Conservation (phyloP, 2,329 filamentous ascomycete genomes). For the Pseudogymnoascus sp. region DNA sequence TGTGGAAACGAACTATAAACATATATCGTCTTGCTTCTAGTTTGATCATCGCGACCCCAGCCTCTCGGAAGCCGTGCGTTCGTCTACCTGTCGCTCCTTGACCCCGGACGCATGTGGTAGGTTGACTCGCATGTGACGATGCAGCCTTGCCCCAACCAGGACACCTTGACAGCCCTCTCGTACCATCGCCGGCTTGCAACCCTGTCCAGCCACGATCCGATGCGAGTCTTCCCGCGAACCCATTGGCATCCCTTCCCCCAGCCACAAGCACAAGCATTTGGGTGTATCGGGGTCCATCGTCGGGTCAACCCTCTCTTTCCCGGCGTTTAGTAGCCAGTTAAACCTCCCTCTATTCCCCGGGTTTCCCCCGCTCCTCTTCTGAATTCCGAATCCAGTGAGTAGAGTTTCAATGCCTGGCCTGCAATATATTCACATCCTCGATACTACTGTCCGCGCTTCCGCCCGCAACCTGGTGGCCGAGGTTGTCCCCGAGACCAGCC, state of each 20-base stretch:
- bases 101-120: background rate
- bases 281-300: background rate
- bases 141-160: constrained; percentile 1
- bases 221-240: background rate
- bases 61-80: background rate
- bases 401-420: constrained; percentile 23
- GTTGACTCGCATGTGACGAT: constrained; percentile 4
- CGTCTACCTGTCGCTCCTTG: background rate
- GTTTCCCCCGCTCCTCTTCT: background rate
- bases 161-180: background rate
- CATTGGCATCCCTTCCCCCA: background rate
- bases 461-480: constrained; percentile 9
- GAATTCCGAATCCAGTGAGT: background rate
- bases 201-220: background rate
- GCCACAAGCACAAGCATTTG: background rate
- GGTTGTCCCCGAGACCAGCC: constrained; percentile 8
- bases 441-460: constrained; percentile 34
- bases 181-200: background rate
- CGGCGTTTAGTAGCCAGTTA: background rate
- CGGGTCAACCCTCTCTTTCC: background rate
- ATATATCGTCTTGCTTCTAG: background rate
- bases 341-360: background rate
- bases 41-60: background rate
- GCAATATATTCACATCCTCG: constrained; percentile 38
- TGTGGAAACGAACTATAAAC: background rate